Conservation (phyloP, 495 filamentous ascomycete genomes). For the Penicillium parvum region DNA sequence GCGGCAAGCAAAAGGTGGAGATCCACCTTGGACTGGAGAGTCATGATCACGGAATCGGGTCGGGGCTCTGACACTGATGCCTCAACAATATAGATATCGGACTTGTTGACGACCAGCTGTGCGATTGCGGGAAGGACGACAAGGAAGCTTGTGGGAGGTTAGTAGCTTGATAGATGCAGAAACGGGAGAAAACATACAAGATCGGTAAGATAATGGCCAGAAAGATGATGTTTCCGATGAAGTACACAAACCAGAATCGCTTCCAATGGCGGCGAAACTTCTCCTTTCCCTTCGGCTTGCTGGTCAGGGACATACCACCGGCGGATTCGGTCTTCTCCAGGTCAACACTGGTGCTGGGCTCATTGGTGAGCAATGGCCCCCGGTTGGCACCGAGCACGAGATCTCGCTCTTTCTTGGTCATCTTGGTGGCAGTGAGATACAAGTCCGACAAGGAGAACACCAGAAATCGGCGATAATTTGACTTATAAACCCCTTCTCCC, state of each 20-base stretch:
- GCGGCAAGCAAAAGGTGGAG: conserved; percentile 30
- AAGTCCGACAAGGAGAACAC: background rate
- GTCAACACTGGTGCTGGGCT: conserved; percentile 1
- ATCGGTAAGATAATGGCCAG: conserved; percentile 37
- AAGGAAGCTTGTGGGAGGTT: conserved; percentile 30
- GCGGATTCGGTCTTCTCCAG: conserved; percentile 7
- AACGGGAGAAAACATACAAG: conserved; percentile 20
- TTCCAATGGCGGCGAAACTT: conserved; percentile 30
- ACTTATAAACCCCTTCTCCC: too few species aligned
- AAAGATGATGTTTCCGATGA: conserved; percentile 33
- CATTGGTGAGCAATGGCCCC: conserved; percentile 11
- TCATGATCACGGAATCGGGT: conserved; percentile 28
- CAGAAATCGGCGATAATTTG: background rate
- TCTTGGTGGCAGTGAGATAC: background rate
- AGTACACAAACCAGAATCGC: conserved; percentile 38
- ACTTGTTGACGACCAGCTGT: conserved; percentile 36
- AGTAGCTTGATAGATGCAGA: too few species aligned
- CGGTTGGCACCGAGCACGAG: conserved; percentile 11
- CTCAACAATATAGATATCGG: conserved; percentile 28
- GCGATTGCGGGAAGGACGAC: conserved; percentile 39
- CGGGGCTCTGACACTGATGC: conserved; percentile 30
- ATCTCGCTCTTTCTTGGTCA: background rate
- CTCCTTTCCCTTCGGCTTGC: conserved; percentile 8
- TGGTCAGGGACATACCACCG: conserved; percentile 8
- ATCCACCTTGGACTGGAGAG: conserved; percentile 29